Evolutionary conservation across 805 yeast genomes (phyloP).

Genomic region (Tetrapisispora pingtungensis): DNA sequence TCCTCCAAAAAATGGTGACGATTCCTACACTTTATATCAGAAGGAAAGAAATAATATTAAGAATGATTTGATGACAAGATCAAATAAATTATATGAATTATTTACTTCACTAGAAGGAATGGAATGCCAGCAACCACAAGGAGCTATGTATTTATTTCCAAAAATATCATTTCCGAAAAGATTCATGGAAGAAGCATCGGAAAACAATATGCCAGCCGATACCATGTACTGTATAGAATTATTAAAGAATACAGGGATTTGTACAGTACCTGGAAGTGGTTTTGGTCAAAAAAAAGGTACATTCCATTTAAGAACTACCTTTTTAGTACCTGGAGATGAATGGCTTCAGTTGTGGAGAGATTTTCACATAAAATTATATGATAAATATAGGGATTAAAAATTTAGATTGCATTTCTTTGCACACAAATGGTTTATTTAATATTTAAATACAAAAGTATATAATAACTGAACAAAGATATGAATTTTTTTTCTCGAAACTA

Average conservation of each 20-base stretch:
- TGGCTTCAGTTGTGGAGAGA: conserved; percentile 72
- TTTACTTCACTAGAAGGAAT: conserved; percentile 74
- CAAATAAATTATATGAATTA: conserved; percentile 55
- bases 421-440: not conserved
- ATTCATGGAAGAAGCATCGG: conserved; percentile 52
- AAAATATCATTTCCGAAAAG: conserved; percentile 53
- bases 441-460: too few relatives aligned
- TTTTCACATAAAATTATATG: conserved; percentile 69
- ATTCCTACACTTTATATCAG: conserved; percentile 56
- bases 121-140: conserved; percentile 78
- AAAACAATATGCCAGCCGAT: conserved; percentile 54
- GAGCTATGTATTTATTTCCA: conserved; percentile 97
- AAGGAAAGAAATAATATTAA: conserved; percentile 56
- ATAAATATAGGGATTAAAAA: conserved; percentile 33
- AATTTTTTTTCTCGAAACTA: too few relatives aligned
- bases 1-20: conserved; percentile 78
- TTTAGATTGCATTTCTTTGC: not conserved
- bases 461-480: too few relatives aligned
- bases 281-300: conserved; percentile 89
- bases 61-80: conserved; percentile 51
- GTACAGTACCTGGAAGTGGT: conserved; percentile 95
- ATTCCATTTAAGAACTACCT: conserved; percentile 89
- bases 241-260: conserved; percentile 81
- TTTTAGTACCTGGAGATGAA: conserved; percentile 88
- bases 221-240: conserved; percentile 80